Evolutionary conservation across 345 rosid species (phyloP).

Genomic region (Noccaea caerulescens): DNA sequence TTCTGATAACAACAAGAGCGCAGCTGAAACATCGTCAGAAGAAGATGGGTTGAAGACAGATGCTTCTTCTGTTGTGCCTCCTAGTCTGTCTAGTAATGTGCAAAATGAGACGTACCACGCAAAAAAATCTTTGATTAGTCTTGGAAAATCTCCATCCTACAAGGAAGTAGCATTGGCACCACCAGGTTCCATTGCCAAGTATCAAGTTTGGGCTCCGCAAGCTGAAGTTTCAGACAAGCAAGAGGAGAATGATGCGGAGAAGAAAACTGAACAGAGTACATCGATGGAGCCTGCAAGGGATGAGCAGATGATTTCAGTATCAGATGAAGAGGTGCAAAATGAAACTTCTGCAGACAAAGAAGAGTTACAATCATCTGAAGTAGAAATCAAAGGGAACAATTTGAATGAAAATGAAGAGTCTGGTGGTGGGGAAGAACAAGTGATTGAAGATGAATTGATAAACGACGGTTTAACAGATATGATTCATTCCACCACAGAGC

Average conservation of each 20-base stretch:
- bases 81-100: constrained; percentile 46
- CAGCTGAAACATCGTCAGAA: constrained; percentile 45
- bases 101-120: constrained; percentile 48
- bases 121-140: constrained; percentile 57
- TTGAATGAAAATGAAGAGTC: constrained; percentile 47
- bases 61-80: constrained; percentile 48
- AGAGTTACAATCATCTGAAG: constrained; percentile 50
- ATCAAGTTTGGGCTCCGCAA: constrained; percentile 63
- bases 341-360: constrained; percentile 47
- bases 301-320: constrained; percentile 39
- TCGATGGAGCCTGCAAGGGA: constrained; percentile 47
- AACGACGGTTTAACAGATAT: constrained; percentile 47
- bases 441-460: constrained; percentile 38
- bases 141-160: constrained; percentile 95
- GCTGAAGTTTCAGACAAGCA: constrained; percentile 53
- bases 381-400: constrained; percentile 46
- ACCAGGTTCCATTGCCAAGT: constrained; percentile 78
- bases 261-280: constrained; percentile 44
- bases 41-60: constrained; percentile 47
- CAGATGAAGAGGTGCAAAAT: constrained; percentile 49
- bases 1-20: constrained; percentile 50
- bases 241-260: constrained; percentile 43
- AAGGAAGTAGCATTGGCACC: constrained; percentile 98
- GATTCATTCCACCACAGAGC: constrained; percentile 51
- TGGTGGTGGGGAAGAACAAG: constrained; percentile 45